Evolutionary conservation across 805 yeast species (phyloP).

Genomic region (Yamadazyma scolyti): DNA sequence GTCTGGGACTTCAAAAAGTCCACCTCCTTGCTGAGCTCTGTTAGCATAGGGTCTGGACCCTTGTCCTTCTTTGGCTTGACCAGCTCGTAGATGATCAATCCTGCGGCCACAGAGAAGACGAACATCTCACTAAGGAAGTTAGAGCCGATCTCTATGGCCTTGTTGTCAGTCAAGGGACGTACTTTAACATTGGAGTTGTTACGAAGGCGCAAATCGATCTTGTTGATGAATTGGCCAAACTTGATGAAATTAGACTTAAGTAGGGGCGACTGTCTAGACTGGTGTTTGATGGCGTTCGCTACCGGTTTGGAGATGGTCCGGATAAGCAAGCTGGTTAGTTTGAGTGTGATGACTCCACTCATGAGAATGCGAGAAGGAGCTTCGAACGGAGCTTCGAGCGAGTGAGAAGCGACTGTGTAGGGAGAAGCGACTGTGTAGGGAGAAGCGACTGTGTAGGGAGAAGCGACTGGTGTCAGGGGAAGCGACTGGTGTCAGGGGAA

Average conservation of each 20-base stretch:
- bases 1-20: not conserved
- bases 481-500: too few species aligned
- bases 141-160: conserved; percentile 82
- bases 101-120: conserved; percentile 77
- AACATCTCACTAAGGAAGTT: conserved; percentile 72
- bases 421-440: too few species aligned
- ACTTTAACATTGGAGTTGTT: conserved; percentile 52
- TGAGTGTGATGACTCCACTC: conserved; percentile 73
- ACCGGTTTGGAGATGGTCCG: conserved; percentile 79
- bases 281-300: conserved; percentile 65
- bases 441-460: too few species aligned
- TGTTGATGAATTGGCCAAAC: conserved; percentile 71
- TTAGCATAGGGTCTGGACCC: conserved; percentile 9
- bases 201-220: conserved; percentile 59
- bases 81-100: conserved; percentile 68
- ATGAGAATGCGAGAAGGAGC: too few species aligned
- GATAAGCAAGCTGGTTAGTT: conserved; percentile 65
- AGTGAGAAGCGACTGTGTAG: too few species aligned
- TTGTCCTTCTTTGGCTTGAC: conserved; percentile 54
- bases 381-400: too few species aligned
- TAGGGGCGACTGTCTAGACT: conserved; percentile 67
- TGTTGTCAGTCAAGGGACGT: conserved; percentile 76
- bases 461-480: too few species aligned
- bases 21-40: not conserved
- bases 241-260: conserved; percentile 62